phyloP scores from a whole-genome alignment of 78 protist genomes.

The Dictyostelium capitatum region DNA sequence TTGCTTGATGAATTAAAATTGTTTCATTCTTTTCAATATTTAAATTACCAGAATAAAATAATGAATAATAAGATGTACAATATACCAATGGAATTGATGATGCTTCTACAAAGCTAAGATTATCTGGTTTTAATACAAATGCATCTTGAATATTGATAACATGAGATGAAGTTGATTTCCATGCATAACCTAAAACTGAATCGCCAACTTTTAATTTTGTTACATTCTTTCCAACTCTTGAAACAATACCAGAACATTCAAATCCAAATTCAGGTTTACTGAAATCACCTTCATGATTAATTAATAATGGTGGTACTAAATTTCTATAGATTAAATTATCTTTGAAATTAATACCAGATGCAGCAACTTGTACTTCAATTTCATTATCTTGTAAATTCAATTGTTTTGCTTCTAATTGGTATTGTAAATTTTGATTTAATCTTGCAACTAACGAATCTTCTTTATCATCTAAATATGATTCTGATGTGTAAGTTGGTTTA shows the following conservation, averaged over 20 bases:
- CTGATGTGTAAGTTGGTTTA: neutral
- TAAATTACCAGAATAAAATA: constrained; percentile 6
- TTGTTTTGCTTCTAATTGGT: constrained; percentile 5
- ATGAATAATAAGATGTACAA: constrained; percentile 42
- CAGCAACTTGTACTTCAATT: constrained; percentile 18
- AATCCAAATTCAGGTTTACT: constrained; percentile 20
- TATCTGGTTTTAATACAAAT: constrained; percentile 11
- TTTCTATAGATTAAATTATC: constrained; percentile 21
- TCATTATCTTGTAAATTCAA: neutral
- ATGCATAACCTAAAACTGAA: constrained; percentile 31
- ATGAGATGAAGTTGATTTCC: neutral
- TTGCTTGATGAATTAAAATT: constrained; percentile 85
- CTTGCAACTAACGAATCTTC: neutral
- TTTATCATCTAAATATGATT: neutral
- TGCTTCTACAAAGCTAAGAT: constrained; percentile 34
- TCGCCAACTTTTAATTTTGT: constrained; percentile 42
- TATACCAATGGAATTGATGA: constrained; percentile 73
- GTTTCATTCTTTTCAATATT: constrained; percentile 24
- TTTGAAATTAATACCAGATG: constrained; percentile 37
- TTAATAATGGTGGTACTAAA: neutral
- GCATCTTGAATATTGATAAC: neutral
- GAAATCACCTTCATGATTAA: neutral
- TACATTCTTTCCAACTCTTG: constrained; percentile 15
- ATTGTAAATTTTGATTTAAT: neutral
- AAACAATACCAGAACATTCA: constrained; percentile 60